Evolutionary conservation across 768 basidiomycete species (phyloP).

Genomic region (Leccinum truebloodii): DNA sequence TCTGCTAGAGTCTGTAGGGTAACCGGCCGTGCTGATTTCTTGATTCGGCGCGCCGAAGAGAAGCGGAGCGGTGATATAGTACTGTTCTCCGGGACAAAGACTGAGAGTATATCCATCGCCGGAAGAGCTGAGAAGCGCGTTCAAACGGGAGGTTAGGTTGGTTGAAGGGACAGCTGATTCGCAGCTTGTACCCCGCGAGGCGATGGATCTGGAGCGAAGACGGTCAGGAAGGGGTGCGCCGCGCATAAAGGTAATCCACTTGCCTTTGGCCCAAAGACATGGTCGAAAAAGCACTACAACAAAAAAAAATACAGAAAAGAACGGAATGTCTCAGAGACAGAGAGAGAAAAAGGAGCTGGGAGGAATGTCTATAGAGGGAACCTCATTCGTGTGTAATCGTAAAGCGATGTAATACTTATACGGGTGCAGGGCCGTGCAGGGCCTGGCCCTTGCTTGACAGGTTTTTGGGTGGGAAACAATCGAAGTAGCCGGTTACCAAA

Average conservation of each 20-base stretch:
- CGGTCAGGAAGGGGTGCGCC: slow-evolving; percentile 4
- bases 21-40: slow-evolving; percentile 80
- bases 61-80: slow-evolving; percentile 66
- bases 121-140: slow-evolving; percentile 61
- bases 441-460: background rate
- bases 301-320: background rate
- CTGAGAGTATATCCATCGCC: slow-evolving; percentile 65
- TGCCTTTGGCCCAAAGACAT: slow-evolving; percentile 22
- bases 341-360: background rate
- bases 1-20: slow-evolving; percentile 65
- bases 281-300: background rate
- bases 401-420: background rate
- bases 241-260: background rate
- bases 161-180: slow-evolving; percentile 56
- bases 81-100: slow-evolving; percentile 64
- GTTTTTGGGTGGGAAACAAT: background rate
- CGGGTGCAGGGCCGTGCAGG: background rate
- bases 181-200: slow-evolving; percentile 20
- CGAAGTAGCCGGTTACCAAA: background rate
- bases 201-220: slow-evolving; percentile 2
- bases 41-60: slow-evolving; percentile 66
- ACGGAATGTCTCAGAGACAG: background rate
- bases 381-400: background rate
- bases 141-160: slow-evolving; percentile 63
- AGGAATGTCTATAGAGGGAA: background rate